Percentiles rank a stretch among this genome's conserved stretches.
Conservation (phyloP, 306 rosid genomes). For the Hippophae rhamnoides region DNA sequence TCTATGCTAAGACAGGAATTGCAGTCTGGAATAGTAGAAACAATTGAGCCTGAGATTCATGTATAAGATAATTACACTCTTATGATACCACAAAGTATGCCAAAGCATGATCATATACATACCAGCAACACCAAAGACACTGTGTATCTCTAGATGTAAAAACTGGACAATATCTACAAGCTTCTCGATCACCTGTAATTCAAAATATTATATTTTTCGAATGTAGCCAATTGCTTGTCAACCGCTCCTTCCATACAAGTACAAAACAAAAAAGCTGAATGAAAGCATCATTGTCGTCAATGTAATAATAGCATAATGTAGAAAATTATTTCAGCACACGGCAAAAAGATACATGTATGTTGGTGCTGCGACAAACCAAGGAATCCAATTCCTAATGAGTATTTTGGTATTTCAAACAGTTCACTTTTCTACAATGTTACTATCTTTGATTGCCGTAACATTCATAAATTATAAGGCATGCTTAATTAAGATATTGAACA, state of each 20-base stretch:
- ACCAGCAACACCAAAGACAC: conserved; percentile 51
- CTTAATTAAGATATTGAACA: too few relatives aligned
- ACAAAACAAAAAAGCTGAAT: conserved; percentile 4
- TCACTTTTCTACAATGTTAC: too few relatives aligned
- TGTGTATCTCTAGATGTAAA: conserved; percentile 62
- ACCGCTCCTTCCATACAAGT: neutral
- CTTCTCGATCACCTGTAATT: conserved; percentile 69
- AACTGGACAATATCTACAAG: conserved; percentile 75
- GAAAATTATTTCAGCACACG: too few relatives aligned
- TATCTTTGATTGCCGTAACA: too few relatives aligned
- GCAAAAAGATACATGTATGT: too few relatives aligned
- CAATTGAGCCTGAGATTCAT: too few relatives aligned
- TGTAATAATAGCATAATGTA: neutral
- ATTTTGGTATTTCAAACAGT: too few relatives aligned
- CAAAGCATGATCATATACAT: conserved; percentile 15
- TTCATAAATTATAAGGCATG: too few relatives aligned
- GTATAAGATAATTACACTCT: neutral
- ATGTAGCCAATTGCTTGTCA: conserved; percentile 5
- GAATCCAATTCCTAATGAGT: too few relatives aligned
- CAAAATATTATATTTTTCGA: conserved; percentile 21
- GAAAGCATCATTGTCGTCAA: neutral
- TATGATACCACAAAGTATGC: conserved; percentile 10
- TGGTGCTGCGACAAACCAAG: too few relatives aligned
- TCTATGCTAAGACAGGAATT: too few relatives aligned
- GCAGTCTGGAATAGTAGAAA: too few relatives aligned